These are phyloP conservation scores for Yamadazyma nakazawae DNA, from an alignment of 805 yeast species.

Conservation along the genomic window DNA sequence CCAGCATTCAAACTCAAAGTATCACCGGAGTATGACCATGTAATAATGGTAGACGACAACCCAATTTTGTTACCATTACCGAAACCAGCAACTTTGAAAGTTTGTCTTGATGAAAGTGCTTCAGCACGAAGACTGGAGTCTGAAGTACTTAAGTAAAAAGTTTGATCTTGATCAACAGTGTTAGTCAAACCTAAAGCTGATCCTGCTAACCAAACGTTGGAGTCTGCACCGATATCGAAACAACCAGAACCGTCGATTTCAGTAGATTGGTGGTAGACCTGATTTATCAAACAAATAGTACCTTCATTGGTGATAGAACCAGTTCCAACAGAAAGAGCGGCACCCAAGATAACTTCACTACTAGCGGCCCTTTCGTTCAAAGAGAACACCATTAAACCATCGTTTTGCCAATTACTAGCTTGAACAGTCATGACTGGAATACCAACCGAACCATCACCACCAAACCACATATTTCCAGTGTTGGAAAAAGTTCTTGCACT, in stretches of 20 bases:
- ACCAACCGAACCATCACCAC: slow-evolving; percentile 18
- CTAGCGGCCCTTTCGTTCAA: slow-evolving; percentile 9
- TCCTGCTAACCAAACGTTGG: slow-evolving; percentile 16
- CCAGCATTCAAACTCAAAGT: slow-evolving; percentile 16
- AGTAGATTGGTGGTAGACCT: slow-evolving; percentile 20
- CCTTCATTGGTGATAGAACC: slow-evolving; percentile 22
- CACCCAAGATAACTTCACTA: slow-evolving; percentile 16
- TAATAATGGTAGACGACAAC: slow-evolving; percentile 4
- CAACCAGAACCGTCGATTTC: slow-evolving; percentile 24
- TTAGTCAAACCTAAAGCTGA: slow-evolving; percentile 10
- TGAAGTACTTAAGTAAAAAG: slow-evolving; percentile 17
- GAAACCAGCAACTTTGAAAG: slow-evolving; percentile 23
- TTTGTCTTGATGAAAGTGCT: slow-evolving; percentile 20
- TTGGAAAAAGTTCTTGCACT: slow-evolving; percentile 15
- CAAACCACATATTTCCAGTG: slow-evolving; percentile 23
- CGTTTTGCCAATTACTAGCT: slow-evolving; percentile 16
- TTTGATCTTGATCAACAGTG: slow-evolving; percentile 14
- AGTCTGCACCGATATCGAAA: slow-evolving; percentile 17
- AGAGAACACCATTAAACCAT: slow-evolving; percentile 19
- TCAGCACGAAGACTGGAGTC: slow-evolving; percentile 12
- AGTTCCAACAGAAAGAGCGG: slow-evolving; percentile 7
- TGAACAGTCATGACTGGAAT: slow-evolving; percentile 14
- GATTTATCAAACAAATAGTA: slow-evolving; percentile 24
- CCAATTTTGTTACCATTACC: slow-evolving; percentile 21
- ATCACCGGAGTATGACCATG: slow-evolving; percentile 16